A percentile compares a stretch with the other conserved stretches of the same genome.
phyloP scores from a whole-genome alignment of 257 asterid species.

The Ligustrum vulgare region DNA sequence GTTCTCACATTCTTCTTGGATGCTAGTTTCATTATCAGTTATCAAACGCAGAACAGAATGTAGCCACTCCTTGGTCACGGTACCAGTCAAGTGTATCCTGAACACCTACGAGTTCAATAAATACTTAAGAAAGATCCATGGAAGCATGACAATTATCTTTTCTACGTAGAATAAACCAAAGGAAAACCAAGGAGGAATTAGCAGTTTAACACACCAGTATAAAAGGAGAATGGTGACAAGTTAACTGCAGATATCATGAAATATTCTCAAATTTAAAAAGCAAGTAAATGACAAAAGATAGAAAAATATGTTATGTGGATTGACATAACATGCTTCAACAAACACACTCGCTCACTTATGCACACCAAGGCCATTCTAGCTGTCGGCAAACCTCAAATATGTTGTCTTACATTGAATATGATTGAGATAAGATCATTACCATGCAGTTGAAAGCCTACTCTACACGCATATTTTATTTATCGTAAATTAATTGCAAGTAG shows the following conservation, averaged over 20 bases:
- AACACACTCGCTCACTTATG: conserved; percentile 6
- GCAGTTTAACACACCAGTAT: not conserved
- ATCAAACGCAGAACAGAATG: conserved; percentile 80
- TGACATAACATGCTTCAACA: not conserved
- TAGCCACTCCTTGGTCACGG: conserved; percentile 81
- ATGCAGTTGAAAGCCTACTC: not conserved
- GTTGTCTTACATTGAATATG: not conserved
- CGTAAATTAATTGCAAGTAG: not conserved
- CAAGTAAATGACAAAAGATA: not conserved
- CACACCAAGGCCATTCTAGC: not conserved
- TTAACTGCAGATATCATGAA: conserved; percentile 13
- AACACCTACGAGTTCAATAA: conserved; percentile 59
- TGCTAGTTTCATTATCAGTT: conserved; percentile 83
- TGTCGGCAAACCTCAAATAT: not conserved
- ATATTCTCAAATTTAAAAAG: conserved; percentile 10
- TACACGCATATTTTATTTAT: not conserved
- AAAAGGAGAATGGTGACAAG: not conserved
- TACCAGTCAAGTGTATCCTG: conserved; percentile 50
- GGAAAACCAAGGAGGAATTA: conserved; percentile 1
- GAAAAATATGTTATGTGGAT: not conserved
- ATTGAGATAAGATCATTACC: not conserved
- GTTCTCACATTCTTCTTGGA: conserved; percentile 94
- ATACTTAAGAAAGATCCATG: conserved; percentile 16
- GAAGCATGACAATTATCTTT: conserved; percentile 2
- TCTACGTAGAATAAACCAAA: conserved; percentile 6